Evolutionary conservation across 1,284 basidiomycete species (phyloP).

Genomic region (Melanopsichium pennsylvanicum): DNA sequence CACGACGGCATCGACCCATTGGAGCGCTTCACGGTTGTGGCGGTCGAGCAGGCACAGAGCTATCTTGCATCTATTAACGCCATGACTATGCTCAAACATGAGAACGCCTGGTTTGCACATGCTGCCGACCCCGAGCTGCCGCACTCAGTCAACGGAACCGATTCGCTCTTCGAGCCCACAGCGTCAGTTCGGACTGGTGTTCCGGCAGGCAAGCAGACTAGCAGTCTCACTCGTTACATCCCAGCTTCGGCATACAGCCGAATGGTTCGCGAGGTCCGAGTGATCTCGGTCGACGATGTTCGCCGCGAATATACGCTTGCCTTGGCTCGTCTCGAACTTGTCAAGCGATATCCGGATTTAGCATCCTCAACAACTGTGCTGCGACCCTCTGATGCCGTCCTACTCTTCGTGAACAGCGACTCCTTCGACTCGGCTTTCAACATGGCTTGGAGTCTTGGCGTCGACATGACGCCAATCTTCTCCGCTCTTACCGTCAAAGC

Average conservation of each 20-base stretch:
- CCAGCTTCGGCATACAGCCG: constrained; percentile 74
- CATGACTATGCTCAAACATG: constrained; percentile 79
- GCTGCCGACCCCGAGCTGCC: constrained; percentile 28
- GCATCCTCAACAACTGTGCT: constrained; percentile 47
- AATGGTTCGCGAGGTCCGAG: constrained; percentile 72
- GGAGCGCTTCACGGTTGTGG: constrained; percentile 67
- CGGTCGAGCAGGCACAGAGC: constrained; percentile 78
- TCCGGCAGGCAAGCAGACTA: constrained; percentile 48
- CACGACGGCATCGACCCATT: constrained; percentile 23
- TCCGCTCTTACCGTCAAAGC: constrained; percentile 80
- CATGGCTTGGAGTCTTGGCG: constrained; percentile 77
- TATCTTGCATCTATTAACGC: constrained; percentile 89
- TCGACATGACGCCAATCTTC: constrained; percentile 89
- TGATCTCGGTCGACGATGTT: constrained; percentile 83
- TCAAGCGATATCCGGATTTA: constrained; percentile 72
- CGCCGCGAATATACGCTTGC: constrained; percentile 83
- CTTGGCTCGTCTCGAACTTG: constrained; percentile 79
- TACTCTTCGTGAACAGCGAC: constrained; percentile 80
- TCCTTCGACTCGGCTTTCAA: constrained; percentile 82
- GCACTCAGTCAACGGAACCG: constrained; percentile 15
- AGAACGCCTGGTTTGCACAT: constrained; percentile 81
- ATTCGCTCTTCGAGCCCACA: constrained; percentile 23
- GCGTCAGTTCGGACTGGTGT: constrained; percentile 12
- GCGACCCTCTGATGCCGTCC: constrained; percentile 72
- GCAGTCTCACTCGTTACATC: constrained; percentile 77